Base-by-base conservation (phyloP, 176 grass and related monocot species). In the Rhynchospora tenuis region DNA sequence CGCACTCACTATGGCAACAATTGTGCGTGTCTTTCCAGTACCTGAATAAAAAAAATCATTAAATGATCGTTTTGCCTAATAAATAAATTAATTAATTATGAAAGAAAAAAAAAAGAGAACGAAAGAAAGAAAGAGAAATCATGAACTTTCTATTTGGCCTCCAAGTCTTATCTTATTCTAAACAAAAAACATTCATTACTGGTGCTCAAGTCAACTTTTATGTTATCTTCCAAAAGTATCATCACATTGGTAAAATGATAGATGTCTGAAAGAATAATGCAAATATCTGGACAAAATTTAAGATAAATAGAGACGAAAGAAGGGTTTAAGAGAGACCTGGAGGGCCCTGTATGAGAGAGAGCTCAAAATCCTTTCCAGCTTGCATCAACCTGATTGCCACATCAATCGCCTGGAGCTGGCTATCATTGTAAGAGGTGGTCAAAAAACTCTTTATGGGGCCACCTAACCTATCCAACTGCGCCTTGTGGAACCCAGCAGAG, bases 291-390 rank as follows among this genome's bases (percentile, higher is more conserved):
- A 26, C 12, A 74, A 52, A 15, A 51, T 15, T 51, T 9, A 70
- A 71, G 19, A 71, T n/a, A 54, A 54, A 15, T 16, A 74, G 31
- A 68, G 72, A 75, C 6, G 26, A 12, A 74, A 20, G 51, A 3
- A 60, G 59, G 17, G 16, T 17, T 16, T 22, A n/a, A 60, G n/a
- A 74, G 85, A 82, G 85, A 98, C 92, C 95, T 90, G 95, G 95
- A 91, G 95, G 95, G 29, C 95, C 95, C 84, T 98, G 95, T 77
- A 98, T 94, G 89, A 98, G 89, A 63, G 95, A 94, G 27, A 97
- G 79, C 43, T 97, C 92, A 84, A 89, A 92, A 50, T 88, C 86
- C 80, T 73, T 61, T 65, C 71, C 84, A 33, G 81, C 89, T 45
- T 72, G 75, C 44, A 82, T 43, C 46, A 59, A 48, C 77, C 87